Conservation (phyloP, 345 rosid genomes). For the Camelina laxa region DNA sequence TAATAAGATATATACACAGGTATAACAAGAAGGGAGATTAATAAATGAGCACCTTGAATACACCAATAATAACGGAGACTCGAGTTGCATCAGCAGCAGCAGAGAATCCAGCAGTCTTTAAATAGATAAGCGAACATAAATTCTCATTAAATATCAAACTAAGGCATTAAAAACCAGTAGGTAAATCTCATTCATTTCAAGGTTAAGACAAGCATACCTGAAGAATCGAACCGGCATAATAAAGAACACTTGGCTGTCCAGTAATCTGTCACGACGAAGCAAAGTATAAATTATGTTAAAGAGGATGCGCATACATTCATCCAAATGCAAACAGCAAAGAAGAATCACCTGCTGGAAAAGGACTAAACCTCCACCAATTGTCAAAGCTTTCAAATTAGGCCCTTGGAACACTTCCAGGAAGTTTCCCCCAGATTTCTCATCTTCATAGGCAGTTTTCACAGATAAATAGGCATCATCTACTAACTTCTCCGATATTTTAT, state of each 20-base stretch:
- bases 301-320: conserved; percentile 3
- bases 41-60: conserved; percentile 69
- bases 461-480: conserved; percentile 73
- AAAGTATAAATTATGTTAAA: conserved; percentile 9
- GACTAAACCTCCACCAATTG: conserved; percentile 93
- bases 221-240: conserved; percentile 89
- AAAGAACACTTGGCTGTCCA: conserved; percentile 97
- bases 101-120: conserved; percentile 93
- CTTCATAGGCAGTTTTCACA: conserved; percentile 65
- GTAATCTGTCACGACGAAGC: conserved; percentile 69
- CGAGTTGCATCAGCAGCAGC: conserved; percentile 97
- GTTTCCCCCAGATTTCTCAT: conserved; percentile 69
- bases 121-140: conserved; percentile 5
- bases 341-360: conserved; percentile 89
- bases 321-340: conserved; percentile 27
- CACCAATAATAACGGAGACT: conserved; percentile 85
- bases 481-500: conserved; percentile 69
- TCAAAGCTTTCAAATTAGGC: conserved; percentile 86
- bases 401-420: conserved; percentile 89
- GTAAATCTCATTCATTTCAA: conserved; percentile 16
- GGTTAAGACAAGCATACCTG: conserved; percentile 61
- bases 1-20: neutral
- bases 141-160: conserved; percentile 21
- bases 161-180: neutral
- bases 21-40: neutral